Conservation (phyloP, 768 basidiomycete species). For the Coprinellus aureogranulatus region DNA sequence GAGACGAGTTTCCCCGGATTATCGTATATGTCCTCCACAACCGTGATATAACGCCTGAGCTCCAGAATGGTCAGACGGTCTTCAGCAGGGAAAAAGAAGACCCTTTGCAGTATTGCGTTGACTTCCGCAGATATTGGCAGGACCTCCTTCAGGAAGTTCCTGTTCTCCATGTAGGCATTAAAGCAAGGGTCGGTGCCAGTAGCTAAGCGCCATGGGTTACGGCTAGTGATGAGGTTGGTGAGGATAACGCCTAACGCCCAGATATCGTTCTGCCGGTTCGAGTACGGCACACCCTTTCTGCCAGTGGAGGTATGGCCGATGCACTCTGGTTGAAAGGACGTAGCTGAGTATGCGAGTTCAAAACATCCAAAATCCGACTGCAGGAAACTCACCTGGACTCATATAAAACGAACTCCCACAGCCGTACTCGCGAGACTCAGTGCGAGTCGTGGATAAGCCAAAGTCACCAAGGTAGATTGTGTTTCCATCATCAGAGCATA, state of each 20-base stretch:
- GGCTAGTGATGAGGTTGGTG: conserved; percentile 75
- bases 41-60: conserved; percentile 26
- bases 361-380: too few species aligned
- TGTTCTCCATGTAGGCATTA: conserved; percentile 58
- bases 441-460: conserved; percentile 58
- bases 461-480: conserved; percentile 72
- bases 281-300: conserved; percentile 46
- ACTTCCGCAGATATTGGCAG: conserved; percentile 71
- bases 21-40: background rate
- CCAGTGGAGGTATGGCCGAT: conserved; percentile 34
- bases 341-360: too few species aligned
- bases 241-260: conserved; percentile 81
- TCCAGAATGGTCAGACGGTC: conserved; percentile 61
- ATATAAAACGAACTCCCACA: conserved; percentile 66
- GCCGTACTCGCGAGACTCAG: conserved; percentile 46
- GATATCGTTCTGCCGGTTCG: conserved; percentile 63
- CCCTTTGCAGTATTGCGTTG: conserved; percentile 64
- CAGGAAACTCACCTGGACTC: conserved; percentile 58
- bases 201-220: conserved; percentile 77
- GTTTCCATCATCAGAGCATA: conserved; percentile 53
- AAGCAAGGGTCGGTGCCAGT: conserved; percentile 66
- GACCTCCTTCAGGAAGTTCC: conserved; percentile 59
- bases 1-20: background rate
- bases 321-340: conserved; percentile 45
- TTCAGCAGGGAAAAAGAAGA: conserved; percentile 67